Evolutionary conservation across 2,329 filamentous ascomycete genomes (phyloP), one percentile per base, ranked within the genome.

Genomic region (Aspergillus caelatus): DNA sequence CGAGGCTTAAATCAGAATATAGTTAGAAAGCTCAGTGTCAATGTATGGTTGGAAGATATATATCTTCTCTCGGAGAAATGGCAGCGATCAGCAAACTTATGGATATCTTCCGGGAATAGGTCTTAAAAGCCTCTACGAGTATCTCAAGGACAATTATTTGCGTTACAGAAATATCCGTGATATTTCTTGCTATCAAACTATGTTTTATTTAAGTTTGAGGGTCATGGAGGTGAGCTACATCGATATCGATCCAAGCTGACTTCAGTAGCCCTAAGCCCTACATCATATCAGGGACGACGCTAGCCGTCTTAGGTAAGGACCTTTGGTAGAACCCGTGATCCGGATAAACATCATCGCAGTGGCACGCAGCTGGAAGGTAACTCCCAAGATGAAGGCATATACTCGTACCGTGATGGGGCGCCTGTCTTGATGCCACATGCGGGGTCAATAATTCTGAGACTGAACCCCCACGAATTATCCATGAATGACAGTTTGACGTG

Each of bases 401-500:
- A n/a, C 16, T n/a, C 19, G 39, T n/a, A 9, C 39, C 39, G 19
- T 9, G 3, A 41, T n/a, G 19, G 39, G 39, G 1, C 36, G 16
- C 16, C 1, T 41, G n/a, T 41, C 11, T 23, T 23, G 14, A 46
- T 12, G n/a, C 10, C 1, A 46, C 11, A 46, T 46, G 43, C 43
- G 43, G 43, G 43, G 43, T 46, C 43, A 21, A 14, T 46, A 5
- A 23, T 46, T 46, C 11, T 19, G 14, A 46, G 43, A 46, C 43
- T 23, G 10, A 21, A 6, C 43, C 43, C 43, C 45, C 21, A 48
- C 45, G 45, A 52, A 32, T 52, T 52, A 52, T 52, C 48, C 48
- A 52, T 32, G 48, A 52, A 30, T 50, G 43, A 46, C 23, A 16
- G 16, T 5, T 4, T 10, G 48, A 32, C 48, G 14, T 32, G 16